Conservation (phyloP, 169 alveolate species). For the Toxoplasma gondii region DNA sequence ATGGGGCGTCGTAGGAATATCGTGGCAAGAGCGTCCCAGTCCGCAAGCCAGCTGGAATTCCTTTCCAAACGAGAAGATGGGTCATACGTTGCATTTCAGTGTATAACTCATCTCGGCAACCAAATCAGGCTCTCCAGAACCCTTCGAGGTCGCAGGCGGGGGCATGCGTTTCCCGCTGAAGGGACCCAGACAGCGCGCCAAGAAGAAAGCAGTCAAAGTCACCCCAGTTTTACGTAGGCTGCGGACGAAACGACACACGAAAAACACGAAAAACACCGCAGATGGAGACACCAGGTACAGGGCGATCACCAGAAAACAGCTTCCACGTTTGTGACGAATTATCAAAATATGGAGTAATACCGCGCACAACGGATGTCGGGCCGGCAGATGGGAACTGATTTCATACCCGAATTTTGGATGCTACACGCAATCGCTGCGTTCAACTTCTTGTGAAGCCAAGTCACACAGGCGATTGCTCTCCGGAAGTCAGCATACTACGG, state of each 20-base stretch:
- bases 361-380: neutral
- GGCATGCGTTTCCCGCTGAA: neutral
- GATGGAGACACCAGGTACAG: neutral
- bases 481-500: neutral
- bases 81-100: neutral
- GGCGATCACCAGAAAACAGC: neutral
- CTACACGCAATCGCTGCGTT: neutral
- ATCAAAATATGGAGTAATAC: neutral
- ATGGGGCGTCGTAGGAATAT: neutral
- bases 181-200: neutral
- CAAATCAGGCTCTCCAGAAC: neutral
- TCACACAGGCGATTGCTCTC: neutral
- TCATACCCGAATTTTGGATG: neutral
- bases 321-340: neutral
- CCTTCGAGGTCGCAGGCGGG: neutral
- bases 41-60: neutral
- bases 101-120: neutral
- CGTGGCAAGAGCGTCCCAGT: neutral
- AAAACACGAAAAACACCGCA: neutral
- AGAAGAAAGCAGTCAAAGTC: neutral
- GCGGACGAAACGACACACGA: neutral
- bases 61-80: neutral
- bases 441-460: neutral
- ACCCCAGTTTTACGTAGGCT: neutral
- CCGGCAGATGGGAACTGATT: neutral